Evolutionary conservation across 768 basidiomycete genomes (phyloP), one percentile per base, ranked within the genome.

Genomic region (Leccinum barrowsii): DNA sequence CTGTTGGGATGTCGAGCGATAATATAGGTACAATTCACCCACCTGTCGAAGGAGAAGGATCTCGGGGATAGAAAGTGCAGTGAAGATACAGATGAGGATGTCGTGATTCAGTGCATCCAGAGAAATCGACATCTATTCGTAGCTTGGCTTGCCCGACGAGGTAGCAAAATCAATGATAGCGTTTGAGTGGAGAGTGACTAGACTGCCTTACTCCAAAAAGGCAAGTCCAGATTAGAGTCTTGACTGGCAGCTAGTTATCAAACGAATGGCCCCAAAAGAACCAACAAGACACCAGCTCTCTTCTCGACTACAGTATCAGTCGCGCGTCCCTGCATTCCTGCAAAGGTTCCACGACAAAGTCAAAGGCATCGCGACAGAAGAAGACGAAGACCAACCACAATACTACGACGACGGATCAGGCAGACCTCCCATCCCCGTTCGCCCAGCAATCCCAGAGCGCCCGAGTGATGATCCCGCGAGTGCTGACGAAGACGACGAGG

Each of bases 281-380:
- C 88, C 84, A 7, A 89, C 83, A 17, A 78, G 82, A 42, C 80
- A 85, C 50, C 90, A 91, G 61, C 78, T 90, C 46, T 91, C 89
- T 8, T 84, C 88, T 2, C 79, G 83, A 44, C 81, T 91, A 17
- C 71, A 85, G 3, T 91, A 90, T 70, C 79, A 77, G 62, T 77
- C 81, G 35, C 75, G 78, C 22, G 83, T 80, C 0, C 90, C 90
- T 3, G 72, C 79, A 1, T 90, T 90, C 69, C 74, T 90, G 13
- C 82, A 79, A 60, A 85, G 83, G 63, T 75, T 92, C 30, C 82
- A 90, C 61, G 83, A 84, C 61, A 80, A 77, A 32, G 75, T 88
- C 55, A 80, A 82, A 4, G 89, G 89, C 11, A 66, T 76, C 24
- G 66, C 71, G 2, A 74, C 80, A 15, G 78, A 82, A 32, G 79